A percentile compares a stretch with the other conserved stretches of the same genome.
These are phyloP conservation scores for Datura wrightii DNA, from an alignment of 257 asterid genomes.

Conservation along the genomic window DNA sequence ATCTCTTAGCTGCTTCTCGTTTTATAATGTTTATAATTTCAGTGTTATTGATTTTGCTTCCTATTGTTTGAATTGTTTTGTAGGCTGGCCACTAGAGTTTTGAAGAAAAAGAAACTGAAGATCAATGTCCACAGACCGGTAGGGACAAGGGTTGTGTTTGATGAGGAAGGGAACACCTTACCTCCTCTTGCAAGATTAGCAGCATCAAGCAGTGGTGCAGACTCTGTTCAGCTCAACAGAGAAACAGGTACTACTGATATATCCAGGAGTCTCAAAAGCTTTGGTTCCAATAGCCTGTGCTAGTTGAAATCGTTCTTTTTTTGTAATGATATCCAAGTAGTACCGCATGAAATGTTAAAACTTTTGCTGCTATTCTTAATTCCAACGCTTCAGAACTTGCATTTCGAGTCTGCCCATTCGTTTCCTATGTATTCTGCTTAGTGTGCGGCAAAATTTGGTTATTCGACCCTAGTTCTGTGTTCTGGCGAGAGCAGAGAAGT, in stretches of 20 bases:
- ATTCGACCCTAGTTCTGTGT: neutral
- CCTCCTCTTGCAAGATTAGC: constrained; percentile 86
- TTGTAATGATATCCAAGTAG: neutral
- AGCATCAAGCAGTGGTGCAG: constrained; percentile 44
- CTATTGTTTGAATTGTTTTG: constrained; percentile 31
- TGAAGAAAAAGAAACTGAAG: constrained; percentile 92
- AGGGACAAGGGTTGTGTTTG: constrained; percentile 92
- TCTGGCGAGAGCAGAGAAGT: neutral
- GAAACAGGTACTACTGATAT: constrained; percentile 60
- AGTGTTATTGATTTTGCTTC: constrained; percentile 1
- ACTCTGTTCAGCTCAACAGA: constrained; percentile 61
- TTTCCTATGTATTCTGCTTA: neutral
- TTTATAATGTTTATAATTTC: neutral
- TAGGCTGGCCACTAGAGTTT: constrained; percentile 71
- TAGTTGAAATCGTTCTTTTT: neutral
- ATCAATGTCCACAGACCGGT: constrained; percentile 86
- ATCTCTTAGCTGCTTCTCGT: neutral
- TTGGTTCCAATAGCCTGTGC: neutral
- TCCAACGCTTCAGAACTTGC: neutral
- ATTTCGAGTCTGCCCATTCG: neutral
- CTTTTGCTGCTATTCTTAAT: neutral
- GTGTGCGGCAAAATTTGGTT: neutral
- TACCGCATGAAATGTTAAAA: neutral
- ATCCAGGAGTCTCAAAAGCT: neutral
- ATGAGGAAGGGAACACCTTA: constrained; percentile 88